Conservation (phyloP, 225 moss, liverwort and hornwort species). For the Asterella californica region DNA sequence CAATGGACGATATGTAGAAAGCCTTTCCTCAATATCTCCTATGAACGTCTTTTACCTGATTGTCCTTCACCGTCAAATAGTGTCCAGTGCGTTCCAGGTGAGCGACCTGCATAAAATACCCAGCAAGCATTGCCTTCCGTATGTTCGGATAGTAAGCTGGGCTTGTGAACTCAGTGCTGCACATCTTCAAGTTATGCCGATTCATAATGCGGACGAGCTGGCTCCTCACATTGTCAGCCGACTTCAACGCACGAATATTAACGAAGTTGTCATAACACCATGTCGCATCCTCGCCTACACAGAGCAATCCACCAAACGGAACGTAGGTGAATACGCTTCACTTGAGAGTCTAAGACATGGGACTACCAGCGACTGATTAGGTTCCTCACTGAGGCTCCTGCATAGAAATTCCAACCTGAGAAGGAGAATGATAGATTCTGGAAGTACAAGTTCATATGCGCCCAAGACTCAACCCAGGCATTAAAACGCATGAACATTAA, state of each 20-base stretch:
- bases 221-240: conserved; percentile 91
- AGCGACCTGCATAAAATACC: conserved; percentile 99
- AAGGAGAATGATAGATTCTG: neutral
- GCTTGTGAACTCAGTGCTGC: conserved; percentile 95
- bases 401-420: neutral
- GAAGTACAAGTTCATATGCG: too few species aligned
- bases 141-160: conserved; percentile 84
- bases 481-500: too few species aligned
- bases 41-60: conserved; percentile 51
- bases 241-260: conserved; percentile 90
- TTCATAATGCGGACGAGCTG: conserved; percentile 99
- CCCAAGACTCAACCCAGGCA: too few species aligned
- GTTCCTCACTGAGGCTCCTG: neutral
- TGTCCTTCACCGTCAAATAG: conserved; percentile 97
- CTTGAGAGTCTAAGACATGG: neutral
- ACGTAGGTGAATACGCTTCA: neutral
- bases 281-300: conserved; percentile 83
- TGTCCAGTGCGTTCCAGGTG: conserved; percentile 95
- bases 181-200: conserved; percentile 98
- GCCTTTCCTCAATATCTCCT: neutral
- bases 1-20: neutral
- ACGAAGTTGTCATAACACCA: conserved; percentile 99
- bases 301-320: neutral
- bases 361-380: neutral
- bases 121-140: conserved; percentile 97